These are phyloP conservation scores for Theileria sp. DNA, from an alignment of 169 alveolate species.

Conservation along the genomic window DNA sequence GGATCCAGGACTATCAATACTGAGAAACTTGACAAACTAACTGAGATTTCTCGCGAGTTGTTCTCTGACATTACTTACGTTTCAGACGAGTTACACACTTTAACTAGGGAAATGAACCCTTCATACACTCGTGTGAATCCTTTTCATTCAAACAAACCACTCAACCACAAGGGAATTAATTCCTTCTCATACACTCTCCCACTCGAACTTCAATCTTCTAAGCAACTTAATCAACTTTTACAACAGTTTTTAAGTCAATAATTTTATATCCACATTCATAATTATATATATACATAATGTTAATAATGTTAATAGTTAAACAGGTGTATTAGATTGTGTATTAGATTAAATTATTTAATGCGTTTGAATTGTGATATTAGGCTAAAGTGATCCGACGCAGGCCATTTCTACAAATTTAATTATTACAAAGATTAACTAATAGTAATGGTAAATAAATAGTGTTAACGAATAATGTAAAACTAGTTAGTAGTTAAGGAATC, in stretches of 20 bases:
- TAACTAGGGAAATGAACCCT: constrained; percentile 46
- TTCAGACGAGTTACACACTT: constrained; percentile 42
- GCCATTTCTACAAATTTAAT: constrained; percentile 47
- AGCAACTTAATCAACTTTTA: constrained; percentile 43
- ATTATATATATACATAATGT: neutral
- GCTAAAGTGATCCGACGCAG: constrained; percentile 70
- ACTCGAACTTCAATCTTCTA: constrained; percentile 31
- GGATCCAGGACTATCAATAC: constrained; percentile 2
- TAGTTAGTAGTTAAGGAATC: too few species aligned
- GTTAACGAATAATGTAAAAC: too few species aligned
- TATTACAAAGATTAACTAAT: neutral
- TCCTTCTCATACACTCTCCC: constrained; percentile 48
- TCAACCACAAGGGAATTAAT: neutral
- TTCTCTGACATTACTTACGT: constrained; percentile 29
- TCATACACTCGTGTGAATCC: constrained; percentile 44
- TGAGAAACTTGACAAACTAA: constrained; percentile 33
- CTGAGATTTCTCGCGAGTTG: constrained; percentile 19
- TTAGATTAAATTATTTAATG: neutral
- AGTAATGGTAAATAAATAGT: too few species aligned
- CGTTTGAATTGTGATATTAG: constrained; percentile 53
- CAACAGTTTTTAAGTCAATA: constrained; percentile 21
- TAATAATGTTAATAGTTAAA: neutral
- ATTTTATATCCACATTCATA: neutral
- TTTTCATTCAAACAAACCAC: constrained; percentile 32
- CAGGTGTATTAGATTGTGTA: neutral